A percentile compares a stretch with the other conserved stretches of the same genome.
Conservation (phyloP, 148 eudicot species). For the Fallopia convolvulus region DNA sequence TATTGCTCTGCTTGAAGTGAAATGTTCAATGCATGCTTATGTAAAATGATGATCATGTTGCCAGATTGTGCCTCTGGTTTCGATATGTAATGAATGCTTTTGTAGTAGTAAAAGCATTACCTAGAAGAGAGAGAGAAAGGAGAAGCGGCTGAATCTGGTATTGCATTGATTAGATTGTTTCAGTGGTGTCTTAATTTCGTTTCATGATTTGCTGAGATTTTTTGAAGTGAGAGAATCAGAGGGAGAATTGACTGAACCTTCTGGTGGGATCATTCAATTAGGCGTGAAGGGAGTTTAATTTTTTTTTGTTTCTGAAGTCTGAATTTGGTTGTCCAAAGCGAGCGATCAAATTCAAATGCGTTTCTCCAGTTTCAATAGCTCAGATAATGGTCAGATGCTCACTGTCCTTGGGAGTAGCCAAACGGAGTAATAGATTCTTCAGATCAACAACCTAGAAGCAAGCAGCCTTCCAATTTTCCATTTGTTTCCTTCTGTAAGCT, state of each 20-base stretch:
- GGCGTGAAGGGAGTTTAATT: not conserved
- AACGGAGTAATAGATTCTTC: not conserved
- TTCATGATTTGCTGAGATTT: slow-evolving; percentile 7
- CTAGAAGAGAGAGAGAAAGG: not conserved
- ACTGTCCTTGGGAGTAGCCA: slow-evolving; percentile 7
- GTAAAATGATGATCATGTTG: slow-evolving; percentile 11
- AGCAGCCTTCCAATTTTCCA: not conserved
- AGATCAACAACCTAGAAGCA: not conserved
- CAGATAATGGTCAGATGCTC: not conserved
- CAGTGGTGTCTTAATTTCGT: not conserved
- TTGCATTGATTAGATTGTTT: slow-evolving; percentile 1
- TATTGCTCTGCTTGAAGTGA: not conserved
- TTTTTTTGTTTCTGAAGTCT: not conserved
- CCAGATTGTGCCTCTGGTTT: slow-evolving; percentile 9
- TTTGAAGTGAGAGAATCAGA: not conserved
- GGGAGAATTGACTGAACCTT: not conserved
- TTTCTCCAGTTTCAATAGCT: not conserved
- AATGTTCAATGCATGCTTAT: not conserved
- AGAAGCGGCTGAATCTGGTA: slow-evolving; percentile 11
- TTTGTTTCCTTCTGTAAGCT: not conserved
- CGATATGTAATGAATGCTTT: not conserved
- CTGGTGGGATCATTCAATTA: slow-evolving; percentile 3
- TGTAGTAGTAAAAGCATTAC: slow-evolving; percentile 6
- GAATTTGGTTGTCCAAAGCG: not conserved
- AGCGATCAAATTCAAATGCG: not conserved